Conservation (phyloP, 164 flowering plant species). For the Houttuynia cordata region DNA sequence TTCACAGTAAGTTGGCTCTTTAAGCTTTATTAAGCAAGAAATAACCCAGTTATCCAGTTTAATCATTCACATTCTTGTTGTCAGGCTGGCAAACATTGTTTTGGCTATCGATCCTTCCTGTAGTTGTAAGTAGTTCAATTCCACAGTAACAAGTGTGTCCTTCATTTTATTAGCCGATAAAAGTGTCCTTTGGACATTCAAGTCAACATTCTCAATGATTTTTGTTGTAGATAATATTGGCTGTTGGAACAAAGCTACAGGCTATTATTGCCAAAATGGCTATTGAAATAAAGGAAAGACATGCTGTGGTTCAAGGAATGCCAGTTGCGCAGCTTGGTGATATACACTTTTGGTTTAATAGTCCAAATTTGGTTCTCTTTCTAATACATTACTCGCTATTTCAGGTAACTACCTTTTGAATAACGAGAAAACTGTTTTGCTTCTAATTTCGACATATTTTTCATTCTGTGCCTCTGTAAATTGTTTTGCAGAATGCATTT, state of each 20-base stretch:
- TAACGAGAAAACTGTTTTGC: not conserved
- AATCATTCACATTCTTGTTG: no score
- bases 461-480: not conserved
- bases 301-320: slow-evolving; percentile 91
- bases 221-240: slow-evolving; percentile 47
- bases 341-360: slow-evolving; percentile 70
- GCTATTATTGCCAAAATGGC: slow-evolving; percentile 85
- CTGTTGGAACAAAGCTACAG: slow-evolving; percentile 93
- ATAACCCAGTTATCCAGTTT: not conserved
- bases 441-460: not conserved
- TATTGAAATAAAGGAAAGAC: slow-evolving; percentile 73
- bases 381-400: slow-evolving; percentile 80
- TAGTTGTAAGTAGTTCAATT: slow-evolving; percentile 37
- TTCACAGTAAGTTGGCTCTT: slow-evolving; percentile 23
- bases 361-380: slow-evolving; percentile 57
- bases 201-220: not conserved
- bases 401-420: slow-evolving; percentile 33
- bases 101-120: slow-evolving; percentile 57
- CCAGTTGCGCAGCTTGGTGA: slow-evolving; percentile 90
- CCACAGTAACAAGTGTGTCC: not conserved
- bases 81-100: slow-evolving; percentile 71
- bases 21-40: not conserved
- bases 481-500: slow-evolving; percentile 67
- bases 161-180: not conserved
- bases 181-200: no score